Evolutionary conservation across 2,329 filamentous ascomycete species (phyloP), one percentile per base, ranked within the genome.

Genomic region (Trichoderma atrobrunneum): DNA sequence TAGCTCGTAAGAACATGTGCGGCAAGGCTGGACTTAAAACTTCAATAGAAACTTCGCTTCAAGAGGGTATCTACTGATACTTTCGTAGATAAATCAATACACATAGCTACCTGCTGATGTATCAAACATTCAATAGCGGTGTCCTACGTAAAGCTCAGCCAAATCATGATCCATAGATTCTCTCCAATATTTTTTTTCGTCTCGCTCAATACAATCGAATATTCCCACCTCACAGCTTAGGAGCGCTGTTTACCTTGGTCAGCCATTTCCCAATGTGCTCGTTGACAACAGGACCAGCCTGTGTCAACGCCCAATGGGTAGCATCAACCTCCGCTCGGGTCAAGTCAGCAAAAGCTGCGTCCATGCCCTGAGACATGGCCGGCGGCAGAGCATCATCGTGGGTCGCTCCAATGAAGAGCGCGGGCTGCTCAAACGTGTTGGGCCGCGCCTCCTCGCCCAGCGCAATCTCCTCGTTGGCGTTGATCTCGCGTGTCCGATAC

Each of bases 291-390:
- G 86, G 87, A 0, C 91, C 87, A 74, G 88, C 88, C 84, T 97
- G 89, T 85, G 89, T 91, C 79, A 97, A 82, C 60, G 91, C 93
- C 95, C 95, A 98, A 82, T 98, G 96, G 21, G 87, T 85, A 0
- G 91, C 87, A 43, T 90, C 70, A 8, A 97, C 91, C 79, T 92
- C 88, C 10, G 83, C 86, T 73, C 87, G 85, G 8, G 88, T 92
- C 77, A 97, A 81, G 61, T 89, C 86, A 3, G 88, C 87, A 73
- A 95, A 89, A 74, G 84, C 83, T 74, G 85, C 84, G 24, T 90
- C 90, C 93, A 97, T 97, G 0, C 88, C 88, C 28, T 81, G 82
- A 1, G 91, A 87, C 88, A 98, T 88, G 51, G 86, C 83, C 0
- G 93, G 90, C 71, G 91, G 92, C 75, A 98, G 84, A 1, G 95